Evolutionary conservation across 2,329 filamentous ascomycete species (phyloP).

Genomic region (Boeremia exigua): DNA sequence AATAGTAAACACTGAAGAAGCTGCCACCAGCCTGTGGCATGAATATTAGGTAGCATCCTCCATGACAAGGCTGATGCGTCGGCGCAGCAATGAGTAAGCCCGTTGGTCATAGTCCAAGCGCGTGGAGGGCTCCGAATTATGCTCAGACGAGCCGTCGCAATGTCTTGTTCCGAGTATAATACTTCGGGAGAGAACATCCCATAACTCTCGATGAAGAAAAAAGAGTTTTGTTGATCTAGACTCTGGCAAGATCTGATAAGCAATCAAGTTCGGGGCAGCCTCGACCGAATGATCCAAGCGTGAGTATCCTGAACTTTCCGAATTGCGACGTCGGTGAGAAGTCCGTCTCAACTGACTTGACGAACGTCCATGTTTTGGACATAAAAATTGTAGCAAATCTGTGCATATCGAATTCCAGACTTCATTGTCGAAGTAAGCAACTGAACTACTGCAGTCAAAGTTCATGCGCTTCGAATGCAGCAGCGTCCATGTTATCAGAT

Average conservation of each 20-base stretch:
- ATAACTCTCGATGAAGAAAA: not conserved
- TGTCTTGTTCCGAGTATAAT: not conserved
- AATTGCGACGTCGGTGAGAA: not conserved
- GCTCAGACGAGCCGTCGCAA: not conserved
- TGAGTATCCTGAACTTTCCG: not conserved
- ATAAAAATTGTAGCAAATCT: not conserved
- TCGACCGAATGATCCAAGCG: conserved; percentile 4
- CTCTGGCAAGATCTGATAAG: conserved; percentile 4
- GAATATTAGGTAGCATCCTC: not conserved
- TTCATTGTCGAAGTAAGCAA: not conserved
- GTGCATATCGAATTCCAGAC: too few species aligned
- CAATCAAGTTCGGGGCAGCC: conserved; percentile 8
- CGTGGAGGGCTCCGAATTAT: too few species aligned
- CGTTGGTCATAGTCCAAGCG: too few species aligned
- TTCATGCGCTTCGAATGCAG: not conserved
- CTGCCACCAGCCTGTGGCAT: not conserved
- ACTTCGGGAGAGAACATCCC: not conserved
- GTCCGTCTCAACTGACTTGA: not conserved
- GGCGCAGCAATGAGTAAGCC: not conserved
- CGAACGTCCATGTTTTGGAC: not conserved
- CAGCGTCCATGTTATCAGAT: conserved; percentile 8
- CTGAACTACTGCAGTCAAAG: not conserved
- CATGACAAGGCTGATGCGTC: not conserved
- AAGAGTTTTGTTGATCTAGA: not conserved
- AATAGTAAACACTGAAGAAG: too few species aligned